A percentile compares a stretch with the other conserved stretches of the same genome.
phyloP scores from a whole-genome alignment of 2,329 filamentous ascomycete genomes.

The Daldinia sp. region DNA sequence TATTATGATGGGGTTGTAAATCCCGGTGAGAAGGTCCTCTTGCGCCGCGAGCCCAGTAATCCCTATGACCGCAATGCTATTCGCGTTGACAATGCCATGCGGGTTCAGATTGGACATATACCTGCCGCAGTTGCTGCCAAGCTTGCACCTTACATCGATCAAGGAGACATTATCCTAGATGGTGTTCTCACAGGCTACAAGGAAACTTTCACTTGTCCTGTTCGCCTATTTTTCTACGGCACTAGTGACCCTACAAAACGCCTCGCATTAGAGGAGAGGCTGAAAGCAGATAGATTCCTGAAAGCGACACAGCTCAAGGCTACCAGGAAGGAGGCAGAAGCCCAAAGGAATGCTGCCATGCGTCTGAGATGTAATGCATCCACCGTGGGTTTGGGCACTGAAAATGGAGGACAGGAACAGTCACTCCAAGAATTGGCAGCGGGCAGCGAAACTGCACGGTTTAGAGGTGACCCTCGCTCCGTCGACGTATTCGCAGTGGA shows the following conservation, averaged over 20 bases:
- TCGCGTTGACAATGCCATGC: constrained; percentile 80
- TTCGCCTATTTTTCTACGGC: constrained; percentile 77
- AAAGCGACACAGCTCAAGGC: constrained; percentile 67
- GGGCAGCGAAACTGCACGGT: constrained; percentile 75
- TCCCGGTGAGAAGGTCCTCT: constrained; percentile 67
- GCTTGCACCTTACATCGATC: constrained; percentile 78
- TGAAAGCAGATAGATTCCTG: constrained; percentile 75
- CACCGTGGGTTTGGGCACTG: constrained; percentile 52
- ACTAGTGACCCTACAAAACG: constrained; percentile 67
- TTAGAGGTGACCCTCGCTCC: constrained; percentile 72
- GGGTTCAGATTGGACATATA: constrained; percentile 82
- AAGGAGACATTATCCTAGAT: constrained; percentile 72
- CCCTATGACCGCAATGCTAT: constrained; percentile 81
- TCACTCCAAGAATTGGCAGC: constrained; percentile 74
- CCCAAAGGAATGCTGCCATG: constrained; percentile 59
- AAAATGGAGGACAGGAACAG: constrained; percentile 52
- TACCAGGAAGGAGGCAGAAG: constrained; percentile 66
- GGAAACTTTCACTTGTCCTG: constrained; percentile 76
- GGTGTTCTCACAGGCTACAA: constrained; percentile 76
- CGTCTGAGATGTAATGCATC: constrained; percentile 56
- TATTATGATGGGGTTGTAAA: constrained; percentile 70
- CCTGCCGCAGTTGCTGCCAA: constrained; percentile 75
- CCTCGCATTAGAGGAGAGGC: constrained; percentile 66
- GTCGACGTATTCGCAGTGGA: constrained; percentile 78
- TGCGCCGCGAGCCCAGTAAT: constrained; percentile 72